Percentiles rank a stretch among this genome's conserved stretches.
Conservation (phyloP, 805 yeast genomes). For the Ogataea henricii region DNA sequence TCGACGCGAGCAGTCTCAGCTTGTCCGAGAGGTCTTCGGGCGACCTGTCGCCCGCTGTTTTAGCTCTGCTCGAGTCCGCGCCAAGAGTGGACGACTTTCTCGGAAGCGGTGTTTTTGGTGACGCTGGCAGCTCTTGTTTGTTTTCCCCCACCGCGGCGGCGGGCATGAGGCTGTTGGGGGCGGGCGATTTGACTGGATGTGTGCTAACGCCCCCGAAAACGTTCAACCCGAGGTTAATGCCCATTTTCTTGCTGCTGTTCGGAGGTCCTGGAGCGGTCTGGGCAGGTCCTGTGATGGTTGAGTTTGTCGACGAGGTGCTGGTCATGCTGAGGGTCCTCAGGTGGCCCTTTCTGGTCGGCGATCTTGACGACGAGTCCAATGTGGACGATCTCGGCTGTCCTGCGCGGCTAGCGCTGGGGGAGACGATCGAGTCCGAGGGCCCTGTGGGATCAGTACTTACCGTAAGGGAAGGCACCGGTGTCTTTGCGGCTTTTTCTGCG, state of each 20-base stretch:
- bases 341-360: conserved; percentile 20
- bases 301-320: conserved; percentile 15
- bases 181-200: neutral
- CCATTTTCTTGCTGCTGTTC: conserved; percentile 23
- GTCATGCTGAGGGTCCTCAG: conserved; percentile 27
- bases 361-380: conserved; percentile 13
- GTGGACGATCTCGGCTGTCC: conserved; percentile 20
- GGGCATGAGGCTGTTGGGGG: conserved; percentile 5
- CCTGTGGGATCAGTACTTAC: conserved; percentile 7
- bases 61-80: neutral
- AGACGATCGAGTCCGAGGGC: neutral
- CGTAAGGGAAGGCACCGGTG: conserved; percentile 7
- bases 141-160: neutral
- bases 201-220: conserved; percentile 25
- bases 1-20: conserved; percentile 61
- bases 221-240: conserved; percentile 35
- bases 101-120: conserved; percentile 11
- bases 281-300: conserved; percentile 10
- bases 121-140: neutral
- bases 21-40: conserved; percentile 50
- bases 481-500: neutral
- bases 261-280: conserved; percentile 12
- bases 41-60: neutral
- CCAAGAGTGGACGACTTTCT: neutral
- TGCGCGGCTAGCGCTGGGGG: conserved; percentile 8